Evolutionary conservation across 768 basidiomycete genomes (phyloP), one percentile per base, ranked within the genome.

Genomic region (Coprinopsis sp.): DNA sequence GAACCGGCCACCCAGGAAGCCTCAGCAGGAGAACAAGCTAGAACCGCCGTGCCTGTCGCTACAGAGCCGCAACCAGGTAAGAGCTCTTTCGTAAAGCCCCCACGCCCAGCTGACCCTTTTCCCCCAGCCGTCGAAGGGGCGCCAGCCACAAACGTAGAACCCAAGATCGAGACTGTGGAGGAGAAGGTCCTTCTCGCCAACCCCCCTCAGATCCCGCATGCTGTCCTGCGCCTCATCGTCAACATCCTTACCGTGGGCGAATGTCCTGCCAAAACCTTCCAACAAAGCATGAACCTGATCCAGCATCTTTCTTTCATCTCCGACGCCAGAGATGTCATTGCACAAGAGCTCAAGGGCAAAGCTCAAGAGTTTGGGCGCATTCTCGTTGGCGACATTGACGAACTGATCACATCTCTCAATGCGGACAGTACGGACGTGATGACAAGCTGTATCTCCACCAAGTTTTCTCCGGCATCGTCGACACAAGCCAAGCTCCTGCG

Each of bases 181-280:
- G 73, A 75, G 47, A 77, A 74, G 41, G 64, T 68, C 5, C 62
- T 88, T 12, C 68, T 91, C 12, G 72, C 83, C 10, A 79, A 76
- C 43, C 82, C 89, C 14, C 96, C 96, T 11, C 82, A 85, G 53
- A 84, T 98, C 49, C 91, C 94, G 6, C 80, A 87, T 42, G 63
- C 80, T 3, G 83, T 88, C n/a, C 74, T 98, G 21, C 84, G 89
- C 29, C 78, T 93, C 29, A 91, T 98, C 50, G 92, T 96, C 61
- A 98, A 98, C 64, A 92, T 98, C 55, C 72, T 99, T 52, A 97
- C 96, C n/a, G 77, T 87, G 16, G 96, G 96, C 34, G 96, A 99
- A 70, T 98, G 95, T 60, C 92, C 93, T 19, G 89, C 87, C 33
- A 78, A 87, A 25, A 96, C 94, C n/a, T 99, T 99, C 78, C 87